Percentiles rank a stretch among this genome's conserved stretches.
Conservation (phyloP, 495 filamentous ascomycete species). For the Penicillium riverlandense region DNA sequence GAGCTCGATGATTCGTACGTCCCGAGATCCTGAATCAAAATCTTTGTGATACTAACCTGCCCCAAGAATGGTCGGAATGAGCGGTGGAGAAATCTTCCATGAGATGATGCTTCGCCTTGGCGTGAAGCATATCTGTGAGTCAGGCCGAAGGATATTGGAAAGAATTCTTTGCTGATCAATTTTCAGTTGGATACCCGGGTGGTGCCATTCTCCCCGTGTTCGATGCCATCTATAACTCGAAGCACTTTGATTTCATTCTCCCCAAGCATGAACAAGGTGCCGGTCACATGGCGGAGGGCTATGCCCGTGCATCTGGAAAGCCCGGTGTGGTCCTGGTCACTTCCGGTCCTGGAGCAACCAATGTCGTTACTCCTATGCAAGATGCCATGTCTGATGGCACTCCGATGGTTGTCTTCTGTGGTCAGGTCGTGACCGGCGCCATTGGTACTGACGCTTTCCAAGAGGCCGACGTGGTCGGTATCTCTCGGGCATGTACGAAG, state of each 20-base stretch:
- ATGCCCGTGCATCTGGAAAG: slow-evolving; percentile 54
- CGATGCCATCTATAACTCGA: slow-evolving; percentile 58
- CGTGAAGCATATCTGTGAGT: slow-evolving; percentile 88
- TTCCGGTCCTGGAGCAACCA: slow-evolving; percentile 59
- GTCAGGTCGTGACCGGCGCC: slow-evolving; percentile 49
- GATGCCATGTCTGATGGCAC: slow-evolving; percentile 57
- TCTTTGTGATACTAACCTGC: background rate
- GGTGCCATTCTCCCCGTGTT: slow-evolving; percentile 48
- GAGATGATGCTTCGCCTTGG: slow-evolving; percentile 95
- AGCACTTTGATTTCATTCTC: slow-evolving; percentile 56
- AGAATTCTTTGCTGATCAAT: background rate
- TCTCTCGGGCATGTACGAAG: slow-evolving; percentile 56
- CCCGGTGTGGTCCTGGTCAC: slow-evolving; percentile 60
- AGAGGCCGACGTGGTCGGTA: slow-evolving; percentile 56
- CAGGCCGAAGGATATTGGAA: slow-evolving; percentile 2
- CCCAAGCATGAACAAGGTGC: slow-evolving; percentile 59
- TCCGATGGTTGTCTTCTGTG: slow-evolving; percentile 57
- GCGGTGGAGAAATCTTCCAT: slow-evolving; percentile 94
- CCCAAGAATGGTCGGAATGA: slow-evolving; percentile 75
- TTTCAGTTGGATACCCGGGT: slow-evolving; percentile 27
- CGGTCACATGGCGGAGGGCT: slow-evolving; percentile 61
- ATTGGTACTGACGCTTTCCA: slow-evolving; percentile 60
- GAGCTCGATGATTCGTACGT: slow-evolving; percentile 69
- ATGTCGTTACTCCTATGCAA: slow-evolving; percentile 56
- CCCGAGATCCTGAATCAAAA: background rate